Conservation (phyloP, 23 red algal species). For the Cyanidioschyzon merolae region DNA sequence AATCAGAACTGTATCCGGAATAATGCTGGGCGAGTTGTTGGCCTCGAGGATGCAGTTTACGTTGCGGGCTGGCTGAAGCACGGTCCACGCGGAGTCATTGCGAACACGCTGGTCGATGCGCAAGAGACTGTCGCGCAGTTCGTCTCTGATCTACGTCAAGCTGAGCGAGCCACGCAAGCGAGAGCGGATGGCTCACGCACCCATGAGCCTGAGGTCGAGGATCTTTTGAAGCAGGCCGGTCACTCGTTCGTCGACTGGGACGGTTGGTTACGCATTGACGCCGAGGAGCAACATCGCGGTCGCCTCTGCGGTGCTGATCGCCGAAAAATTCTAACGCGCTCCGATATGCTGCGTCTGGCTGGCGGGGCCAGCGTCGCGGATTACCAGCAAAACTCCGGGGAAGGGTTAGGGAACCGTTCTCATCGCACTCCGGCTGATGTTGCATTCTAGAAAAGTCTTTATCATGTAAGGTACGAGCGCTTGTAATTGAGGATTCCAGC, state of each 20-base stretch:
- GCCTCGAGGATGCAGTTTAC: slow-evolving; percentile 15
- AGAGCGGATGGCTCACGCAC: background rate
- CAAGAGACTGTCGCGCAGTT: slow-evolving; percentile 30
- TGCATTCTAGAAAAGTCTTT: no score
- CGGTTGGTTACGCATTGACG: slow-evolving; percentile 37
- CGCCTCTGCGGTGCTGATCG: background rate
- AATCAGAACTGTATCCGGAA: slow-evolving; percentile 18
- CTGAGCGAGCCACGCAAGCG: background rate
- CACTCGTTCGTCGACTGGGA: slow-evolving; percentile 15
- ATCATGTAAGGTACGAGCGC: no score
- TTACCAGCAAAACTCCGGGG: no score
- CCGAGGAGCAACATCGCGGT: slow-evolving; percentile 15
- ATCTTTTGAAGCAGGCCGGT: background rate
- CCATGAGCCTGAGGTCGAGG: background rate
- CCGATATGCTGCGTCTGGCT: slow-evolving; percentile 17
- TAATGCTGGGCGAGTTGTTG: slow-evolving; percentile 1
- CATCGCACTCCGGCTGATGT: no score
- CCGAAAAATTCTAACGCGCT: background rate
- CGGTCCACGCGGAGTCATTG: slow-evolving; percentile 34
- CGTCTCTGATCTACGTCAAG: background rate
- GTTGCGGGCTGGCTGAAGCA: slow-evolving; percentile 42
- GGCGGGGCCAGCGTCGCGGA: background rate
- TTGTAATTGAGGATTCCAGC: no score
- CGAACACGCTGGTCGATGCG: slow-evolving; percentile 30
- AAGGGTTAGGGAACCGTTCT: no score